Conservation (phyloP, 805 yeast genomes). For the Lipomyces kockii region DNA sequence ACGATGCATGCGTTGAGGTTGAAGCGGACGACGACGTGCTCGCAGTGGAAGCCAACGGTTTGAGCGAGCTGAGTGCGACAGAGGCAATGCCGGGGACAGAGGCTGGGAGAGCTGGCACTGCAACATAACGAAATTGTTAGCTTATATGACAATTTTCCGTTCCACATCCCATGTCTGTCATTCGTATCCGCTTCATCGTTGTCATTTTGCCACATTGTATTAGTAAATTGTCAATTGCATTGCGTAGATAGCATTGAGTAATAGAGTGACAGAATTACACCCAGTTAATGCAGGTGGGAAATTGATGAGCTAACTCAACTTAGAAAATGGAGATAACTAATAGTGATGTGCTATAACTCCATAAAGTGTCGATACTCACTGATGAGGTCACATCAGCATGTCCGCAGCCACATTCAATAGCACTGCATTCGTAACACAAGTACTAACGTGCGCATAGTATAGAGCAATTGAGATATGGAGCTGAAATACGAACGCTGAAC, state of each 20-base stretch:
- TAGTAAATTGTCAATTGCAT: neutral
- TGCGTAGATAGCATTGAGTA: neutral
- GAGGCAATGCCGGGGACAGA: slow-evolving; percentile 11
- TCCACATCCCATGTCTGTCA: neutral
- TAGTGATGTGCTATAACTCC: too few species aligned
- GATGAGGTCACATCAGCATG: neutral
- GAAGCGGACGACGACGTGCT: slow-evolving; percentile 10
- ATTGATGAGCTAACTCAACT: neutral
- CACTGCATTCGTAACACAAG: neutral
- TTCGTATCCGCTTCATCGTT: neutral
- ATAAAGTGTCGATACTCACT: too few species aligned
- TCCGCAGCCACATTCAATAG: neutral
- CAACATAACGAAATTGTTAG: neutral
- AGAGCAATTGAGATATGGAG: neutral
- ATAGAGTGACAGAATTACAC: neutral
- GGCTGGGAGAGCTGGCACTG: neutral
- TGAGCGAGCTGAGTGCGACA: slow-evolving; percentile 15
- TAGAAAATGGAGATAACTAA: neutral
- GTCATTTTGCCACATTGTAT: neutral
- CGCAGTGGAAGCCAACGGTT: slow-evolving; percentile 1
- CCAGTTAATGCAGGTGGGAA: neutral
- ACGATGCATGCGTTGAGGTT: neutral
- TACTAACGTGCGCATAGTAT: neutral
- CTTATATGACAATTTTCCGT: neutral
- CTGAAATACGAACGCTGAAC: neutral